phyloP scores from a whole-genome alignment of 1,284 basidiomycete species.

The Leucoagaricus sp. region DNA sequence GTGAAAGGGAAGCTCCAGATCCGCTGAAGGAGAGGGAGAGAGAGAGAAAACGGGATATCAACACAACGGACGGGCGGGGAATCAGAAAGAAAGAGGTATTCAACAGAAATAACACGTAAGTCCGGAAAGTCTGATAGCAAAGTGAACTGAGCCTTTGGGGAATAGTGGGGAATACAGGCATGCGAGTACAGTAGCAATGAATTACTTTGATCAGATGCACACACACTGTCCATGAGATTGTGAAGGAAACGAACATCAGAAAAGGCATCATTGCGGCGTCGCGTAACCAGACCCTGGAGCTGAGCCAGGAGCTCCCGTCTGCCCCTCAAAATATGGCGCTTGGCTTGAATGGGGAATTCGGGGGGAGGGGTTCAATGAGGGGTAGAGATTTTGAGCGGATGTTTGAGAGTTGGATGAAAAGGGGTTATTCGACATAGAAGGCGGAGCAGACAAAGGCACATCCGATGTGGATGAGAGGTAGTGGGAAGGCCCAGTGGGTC shows the following conservation, averaged over 20 bases:
- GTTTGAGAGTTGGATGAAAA: slow-evolving; percentile 43
- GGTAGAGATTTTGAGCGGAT: slow-evolving; percentile 31
- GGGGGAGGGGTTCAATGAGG: slow-evolving; percentile 35
- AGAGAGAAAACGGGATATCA: neutral
- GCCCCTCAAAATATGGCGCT: slow-evolving; percentile 38
- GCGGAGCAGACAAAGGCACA: slow-evolving; percentile 53
- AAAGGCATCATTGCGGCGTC: slow-evolving; percentile 42
- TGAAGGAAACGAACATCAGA: slow-evolving; percentile 9
- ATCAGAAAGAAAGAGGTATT: neutral
- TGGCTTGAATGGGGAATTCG: slow-evolving; percentile 30
- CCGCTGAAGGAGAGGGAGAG: neutral
- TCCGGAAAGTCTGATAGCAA: slow-evolving; percentile 9
- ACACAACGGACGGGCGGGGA: neutral
- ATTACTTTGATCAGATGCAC: slow-evolving; percentile 4
- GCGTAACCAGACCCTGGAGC: slow-evolving; percentile 48
- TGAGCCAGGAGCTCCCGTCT: slow-evolving; percentile 44
- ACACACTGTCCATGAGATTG: slow-evolving; percentile 11
- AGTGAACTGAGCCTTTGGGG: too few relatives aligned
- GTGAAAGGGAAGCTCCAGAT: slow-evolving; percentile 9
- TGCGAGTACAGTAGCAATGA: slow-evolving; percentile 13
- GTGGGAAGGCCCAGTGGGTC: slow-evolving; percentile 12
- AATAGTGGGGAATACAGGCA: slow-evolving; percentile 12
- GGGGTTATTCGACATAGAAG: slow-evolving; percentile 47
- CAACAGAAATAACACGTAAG: neutral
- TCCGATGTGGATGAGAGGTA: slow-evolving; percentile 42